Conservation (phyloP, 176 grass and related monocot species). For the Juncus inflexus region DNA sequence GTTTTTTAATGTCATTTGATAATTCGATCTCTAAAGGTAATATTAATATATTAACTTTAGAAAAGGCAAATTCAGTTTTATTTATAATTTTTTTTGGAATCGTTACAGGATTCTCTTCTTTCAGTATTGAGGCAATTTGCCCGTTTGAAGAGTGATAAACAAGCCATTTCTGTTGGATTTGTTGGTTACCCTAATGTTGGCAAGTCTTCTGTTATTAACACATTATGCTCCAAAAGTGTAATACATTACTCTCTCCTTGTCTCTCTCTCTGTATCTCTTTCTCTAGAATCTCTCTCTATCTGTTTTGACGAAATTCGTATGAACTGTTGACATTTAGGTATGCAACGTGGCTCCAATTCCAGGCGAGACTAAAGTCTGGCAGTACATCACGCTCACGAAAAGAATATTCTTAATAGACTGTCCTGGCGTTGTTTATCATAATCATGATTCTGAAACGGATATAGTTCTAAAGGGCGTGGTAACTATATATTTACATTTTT, state of each 20-base stretch:
- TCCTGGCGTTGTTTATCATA: slow-evolving; percentile 95
- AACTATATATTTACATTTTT: slow-evolving; percentile 26
- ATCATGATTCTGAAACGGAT: slow-evolving; percentile 95
- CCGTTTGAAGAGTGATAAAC: slow-evolving; percentile 89
- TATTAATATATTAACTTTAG: too few relatives aligned
- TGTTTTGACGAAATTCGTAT: background rate
- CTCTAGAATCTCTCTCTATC: background rate
- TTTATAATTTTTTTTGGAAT: background rate
- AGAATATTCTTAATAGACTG: slow-evolving; percentile 95
- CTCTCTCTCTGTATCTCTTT: background rate
- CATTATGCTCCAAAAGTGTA: slow-evolving; percentile 94
- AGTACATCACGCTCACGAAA: slow-evolving; percentile 96
- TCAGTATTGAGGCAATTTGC: slow-evolving; percentile 90
- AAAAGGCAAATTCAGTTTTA: too few relatives aligned
- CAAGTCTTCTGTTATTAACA: slow-evolving; percentile 98
- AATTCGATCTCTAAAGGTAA: slow-evolving; percentile 30
- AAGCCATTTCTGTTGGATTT: slow-evolving; percentile 96
- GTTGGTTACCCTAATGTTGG: slow-evolving; percentile 99
- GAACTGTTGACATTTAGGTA: slow-evolving; percentile 39
- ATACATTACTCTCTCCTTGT: slow-evolving; percentile 4
- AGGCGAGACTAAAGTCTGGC: slow-evolving; percentile 97
- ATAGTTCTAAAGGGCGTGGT: slow-evolving; percentile 99
- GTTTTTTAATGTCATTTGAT: too few relatives aligned
- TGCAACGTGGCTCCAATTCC: slow-evolving; percentile 97
- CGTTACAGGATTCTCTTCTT: slow-evolving; percentile 73